Evolutionary conservation across 2,329 filamentous ascomycete genomes (phyloP).

Genomic region (Cryphonectria carpinicola): DNA sequence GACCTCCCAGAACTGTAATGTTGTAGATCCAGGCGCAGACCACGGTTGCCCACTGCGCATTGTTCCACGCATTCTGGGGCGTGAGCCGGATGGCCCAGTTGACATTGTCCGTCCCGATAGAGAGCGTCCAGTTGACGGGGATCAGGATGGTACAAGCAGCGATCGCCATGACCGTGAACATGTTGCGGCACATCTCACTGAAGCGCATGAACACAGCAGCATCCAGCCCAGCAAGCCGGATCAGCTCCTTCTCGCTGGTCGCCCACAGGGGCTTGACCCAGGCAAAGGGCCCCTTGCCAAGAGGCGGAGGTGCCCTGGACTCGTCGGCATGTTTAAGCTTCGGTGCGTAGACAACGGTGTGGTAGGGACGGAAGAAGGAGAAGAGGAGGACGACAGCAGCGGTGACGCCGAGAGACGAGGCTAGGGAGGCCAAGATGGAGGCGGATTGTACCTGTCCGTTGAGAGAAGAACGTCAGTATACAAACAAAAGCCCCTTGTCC

Average conservation of each 20-base stretch:
- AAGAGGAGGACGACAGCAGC: constrained; percentile 76
- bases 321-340: constrained; percentile 91
- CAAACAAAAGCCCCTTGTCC: neutral
- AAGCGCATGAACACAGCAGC: constrained; percentile 90
- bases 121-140: constrained; percentile 72
- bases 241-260: constrained; percentile 75
- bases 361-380: constrained; percentile 87
- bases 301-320: constrained; percentile 82
- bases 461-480: constrained; percentile 2
- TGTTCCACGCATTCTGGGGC: constrained; percentile 57
- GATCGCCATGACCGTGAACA: constrained; percentile 75
- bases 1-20: constrained; percentile 73
- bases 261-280: constrained; percentile 81
- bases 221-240: constrained; percentile 87
- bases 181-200: constrained; percentile 87
- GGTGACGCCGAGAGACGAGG: constrained; percentile 77
- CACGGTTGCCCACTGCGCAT: constrained; percentile 62
- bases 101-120: constrained; percentile 39
- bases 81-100: constrained; percentile 64
- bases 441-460: constrained; percentile 48
- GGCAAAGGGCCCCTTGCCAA: constrained; percentile 84
- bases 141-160: constrained; percentile 79
- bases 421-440: constrained; percentile 79
- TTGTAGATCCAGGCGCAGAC: constrained; percentile 69
- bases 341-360: constrained; percentile 90